These are phyloP conservation scores for Parmelia sp. DNA, from an alignment of 495 filamentous ascomycete species.

Conservation along the genomic window DNA sequence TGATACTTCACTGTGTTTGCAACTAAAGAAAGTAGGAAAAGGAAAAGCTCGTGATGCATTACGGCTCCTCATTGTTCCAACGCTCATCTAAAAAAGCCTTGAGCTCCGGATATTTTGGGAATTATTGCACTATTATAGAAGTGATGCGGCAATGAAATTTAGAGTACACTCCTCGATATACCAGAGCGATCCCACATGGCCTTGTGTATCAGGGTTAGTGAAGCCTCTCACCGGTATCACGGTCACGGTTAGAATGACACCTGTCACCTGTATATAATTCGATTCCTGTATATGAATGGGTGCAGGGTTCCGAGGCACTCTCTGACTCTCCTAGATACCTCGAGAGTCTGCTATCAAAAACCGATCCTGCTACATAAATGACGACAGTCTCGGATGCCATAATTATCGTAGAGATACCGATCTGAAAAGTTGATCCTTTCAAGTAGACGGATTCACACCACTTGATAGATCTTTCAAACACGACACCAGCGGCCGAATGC, in stretches of 20 bases:
- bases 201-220: neutral
- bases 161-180: neutral
- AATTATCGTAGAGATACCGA: neutral
- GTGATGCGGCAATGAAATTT: neutral
- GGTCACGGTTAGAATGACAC: neutral
- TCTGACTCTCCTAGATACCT: neutral
- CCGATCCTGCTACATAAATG: neutral
- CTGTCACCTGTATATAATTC: slow-evolving; percentile 9
- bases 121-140: neutral
- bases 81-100: neutral
- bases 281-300: neutral
- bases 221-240: neutral
- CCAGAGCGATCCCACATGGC: neutral
- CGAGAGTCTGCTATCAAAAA: neutral
- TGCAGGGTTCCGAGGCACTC: neutral
- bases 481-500: neutral
- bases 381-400: neutral
- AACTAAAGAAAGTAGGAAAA: neutral
- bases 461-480: neutral
- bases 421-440: neutral
- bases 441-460: neutral
- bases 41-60: neutral
- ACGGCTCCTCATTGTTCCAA: too few relatives aligned
- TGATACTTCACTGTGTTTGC: neutral
- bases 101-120: neutral